Base-by-base conservation (phyloP, 2,329 filamentous ascomycete genomes). In the Curvularia eragrostidis region DNA sequence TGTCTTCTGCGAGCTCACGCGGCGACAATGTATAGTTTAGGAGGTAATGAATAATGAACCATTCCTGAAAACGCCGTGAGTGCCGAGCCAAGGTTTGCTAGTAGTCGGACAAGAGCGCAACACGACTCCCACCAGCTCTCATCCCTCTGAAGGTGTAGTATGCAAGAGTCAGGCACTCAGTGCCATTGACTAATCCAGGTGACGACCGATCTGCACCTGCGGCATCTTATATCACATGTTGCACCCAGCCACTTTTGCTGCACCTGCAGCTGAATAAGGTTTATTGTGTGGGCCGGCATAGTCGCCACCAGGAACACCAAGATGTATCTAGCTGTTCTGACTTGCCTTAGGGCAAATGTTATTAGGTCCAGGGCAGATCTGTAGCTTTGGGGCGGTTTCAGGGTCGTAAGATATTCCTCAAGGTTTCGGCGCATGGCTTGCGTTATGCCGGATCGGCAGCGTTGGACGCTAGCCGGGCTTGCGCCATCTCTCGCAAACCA, bases 401-500 rank as follows among this genome's bases (percentile, higher is more conserved):
- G 52, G 55, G 47, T 30, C 13, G 58, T 62, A 58, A 51, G 56
- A 64, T 50, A 49, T 55, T 48, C 62, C 56, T 56, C 60, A 62
- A 61, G 54, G 64, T 57, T 63, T 59, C 58, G 54, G 58, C 52
- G 65, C 64, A 63, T 61, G 57, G 63, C 48, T 54, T 56, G 30
- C 49, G 46, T 61, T 63, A 62, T 58, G 62, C 52, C 60, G 61
- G 63, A 69, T 66, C 61, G 60, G 59, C 65, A 48, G 50, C 41
- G 62, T 53, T 59, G 32, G 53, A 49, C 41, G 13, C 46, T 56
- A 24, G 41, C 23, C 21, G 56, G 52, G 28, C 52, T 46, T 52
- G 54, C 58, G 61, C 61, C 52, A 53, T 56, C 49, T 53, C 36
- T 51, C 30, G 48, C 55, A 49, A 62, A 62, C 61, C 58, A 39